Conservation (phyloP, 129 eudicot species). For the Flaveria bidentis region DNA sequence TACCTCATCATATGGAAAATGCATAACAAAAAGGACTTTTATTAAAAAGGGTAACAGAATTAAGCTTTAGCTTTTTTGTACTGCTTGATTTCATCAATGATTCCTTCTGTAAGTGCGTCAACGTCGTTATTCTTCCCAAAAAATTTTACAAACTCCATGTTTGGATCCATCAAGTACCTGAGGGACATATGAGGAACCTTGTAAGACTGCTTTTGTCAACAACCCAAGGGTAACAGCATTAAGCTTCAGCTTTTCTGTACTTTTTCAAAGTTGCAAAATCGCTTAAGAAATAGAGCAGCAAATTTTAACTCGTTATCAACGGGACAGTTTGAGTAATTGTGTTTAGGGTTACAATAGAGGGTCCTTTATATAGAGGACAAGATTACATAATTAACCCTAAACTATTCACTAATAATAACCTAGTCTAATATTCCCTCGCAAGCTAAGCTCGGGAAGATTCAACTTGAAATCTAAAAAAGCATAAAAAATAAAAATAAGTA, state of each 20-base stretch:
- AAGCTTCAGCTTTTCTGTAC: no score
- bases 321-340: neutral
- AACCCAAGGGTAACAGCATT: neutral
- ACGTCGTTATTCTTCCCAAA: constrained; percentile 83
- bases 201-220: constrained; percentile 20
- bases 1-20: constrained; percentile 16
- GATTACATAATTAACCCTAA: no score
- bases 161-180: constrained; percentile 96
- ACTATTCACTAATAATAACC: no score
- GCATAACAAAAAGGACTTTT: neutral
- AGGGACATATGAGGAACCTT: constrained; percentile 12
- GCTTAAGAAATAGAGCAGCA: neutral
- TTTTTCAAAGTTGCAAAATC: neutral
- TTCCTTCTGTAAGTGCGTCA: constrained; percentile 68
- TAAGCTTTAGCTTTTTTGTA: constrained; percentile 47
- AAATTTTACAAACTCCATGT: constrained; percentile 78
- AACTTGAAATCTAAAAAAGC: no score
- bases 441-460: no score
- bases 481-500: no score
- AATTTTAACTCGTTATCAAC: neutral
- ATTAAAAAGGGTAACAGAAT: neutral
- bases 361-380: no score
- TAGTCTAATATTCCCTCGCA: no score
- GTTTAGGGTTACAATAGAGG: no score
- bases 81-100: constrained; percentile 68